Evolutionary conservation across 2,329 filamentous ascomycete genomes (phyloP), one percentile per base, ranked within the genome.

Genomic region (Parafenestella ontariensis): DNA sequence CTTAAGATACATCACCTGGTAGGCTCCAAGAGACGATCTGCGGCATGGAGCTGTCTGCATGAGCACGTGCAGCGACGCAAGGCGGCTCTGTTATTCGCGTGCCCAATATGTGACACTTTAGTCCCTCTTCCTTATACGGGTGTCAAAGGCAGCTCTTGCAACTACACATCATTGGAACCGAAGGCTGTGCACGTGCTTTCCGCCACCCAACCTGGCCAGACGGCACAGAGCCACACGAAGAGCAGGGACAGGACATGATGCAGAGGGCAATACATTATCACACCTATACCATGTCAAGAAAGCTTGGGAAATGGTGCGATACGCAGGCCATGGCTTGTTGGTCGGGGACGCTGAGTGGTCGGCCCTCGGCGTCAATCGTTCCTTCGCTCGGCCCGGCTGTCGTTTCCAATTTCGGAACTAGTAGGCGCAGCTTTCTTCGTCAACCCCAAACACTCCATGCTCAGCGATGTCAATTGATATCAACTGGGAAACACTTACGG

Each of bases 401-500:
- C 49, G 54, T 53, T 65, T 59, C 60, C 62, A 36, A 39, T 64
- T 68, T 56, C 52, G 64, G 61, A 45, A 50, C 41, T 51, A 17
- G 49, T 42, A 54, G 56, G 54, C 49, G 59, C 54, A 36, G 50
- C 53, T 49, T 54, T 52, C 59, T 58, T 60, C 58, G 54, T 69
- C 65, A 68, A 69, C 58, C 62, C 59, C 61, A 54, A n/a, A 65
- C 64, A 47, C 56, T 58, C 62, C 58, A 59, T 57, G 54, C 50
- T 56, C 52, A 68, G 58, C 66, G 49, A 99, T 99, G 95, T 98
- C 95, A 66, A 94, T 99, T 81, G 93, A 98, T 73, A 89, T 99
- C 75, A 92, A 96, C 78, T 99, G 95, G 95, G 89, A 95, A 71
- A 90, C 89, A 59, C 86, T 98, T 72, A 98, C 94, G 20, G 88